Evolutionary conservation across 2,329 filamentous ascomycete species (phyloP).

Genomic region (Hymenoscyphus albidus): DNA sequence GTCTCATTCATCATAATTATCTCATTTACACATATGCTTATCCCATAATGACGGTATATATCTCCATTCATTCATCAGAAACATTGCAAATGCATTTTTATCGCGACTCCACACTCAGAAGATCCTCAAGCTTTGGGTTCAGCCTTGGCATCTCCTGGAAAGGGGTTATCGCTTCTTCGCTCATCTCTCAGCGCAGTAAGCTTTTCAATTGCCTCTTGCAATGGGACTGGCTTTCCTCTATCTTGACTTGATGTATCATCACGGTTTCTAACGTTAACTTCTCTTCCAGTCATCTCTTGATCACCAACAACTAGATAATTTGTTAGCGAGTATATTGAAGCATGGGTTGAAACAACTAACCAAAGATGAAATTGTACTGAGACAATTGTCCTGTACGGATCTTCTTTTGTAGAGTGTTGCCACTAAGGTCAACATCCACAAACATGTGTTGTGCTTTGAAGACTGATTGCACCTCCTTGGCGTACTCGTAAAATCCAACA

Average conservation of each 20-base stretch:
- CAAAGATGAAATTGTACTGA: conserved; percentile 82
- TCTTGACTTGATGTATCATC: conserved; percentile 60
- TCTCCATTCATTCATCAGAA: neutral
- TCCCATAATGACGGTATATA: neutral
- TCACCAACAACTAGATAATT: conserved; percentile 53
- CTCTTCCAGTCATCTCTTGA: conserved; percentile 55
- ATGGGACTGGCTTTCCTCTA: conserved; percentile 54
- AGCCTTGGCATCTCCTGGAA: conserved; percentile 32
- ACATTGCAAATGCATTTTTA: neutral
- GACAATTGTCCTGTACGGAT: conserved; percentile 76
- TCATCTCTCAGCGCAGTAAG: conserved; percentile 50
- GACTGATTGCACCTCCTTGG: conserved; percentile 65
- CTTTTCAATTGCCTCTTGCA: conserved; percentile 55
- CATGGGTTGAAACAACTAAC: conserved; percentile 39
- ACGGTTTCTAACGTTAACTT: conserved; percentile 61
- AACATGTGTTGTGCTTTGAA: conserved; percentile 67
- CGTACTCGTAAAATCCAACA: conserved; percentile 68
- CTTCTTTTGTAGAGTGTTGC: conserved; percentile 87
- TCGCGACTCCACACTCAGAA: neutral
- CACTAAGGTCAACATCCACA: conserved; percentile 65
- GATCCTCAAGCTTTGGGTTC: conserved; percentile 5
- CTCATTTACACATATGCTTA: no score
- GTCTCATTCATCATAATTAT: no score
- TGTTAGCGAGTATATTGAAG: conserved; percentile 12
- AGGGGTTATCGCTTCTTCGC: conserved; percentile 37